Evolutionary conservation across 345 rosid species (phyloP).

Genomic region (Citrus trifoliata): DNA sequence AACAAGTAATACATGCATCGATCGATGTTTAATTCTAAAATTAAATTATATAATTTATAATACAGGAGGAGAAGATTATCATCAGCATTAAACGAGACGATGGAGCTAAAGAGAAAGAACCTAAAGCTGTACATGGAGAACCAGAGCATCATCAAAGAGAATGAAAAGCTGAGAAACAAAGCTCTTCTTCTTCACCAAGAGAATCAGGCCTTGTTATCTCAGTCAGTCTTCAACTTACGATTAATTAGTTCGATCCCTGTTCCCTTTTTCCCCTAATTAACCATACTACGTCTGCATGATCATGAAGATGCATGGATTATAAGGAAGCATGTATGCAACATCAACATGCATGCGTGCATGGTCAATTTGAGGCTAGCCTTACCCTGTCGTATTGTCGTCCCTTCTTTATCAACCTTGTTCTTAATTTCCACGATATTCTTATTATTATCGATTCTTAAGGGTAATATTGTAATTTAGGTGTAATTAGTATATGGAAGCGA

Average conservation of each 20-base stretch:
- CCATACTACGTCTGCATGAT: neutral
- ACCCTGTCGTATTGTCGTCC: neutral
- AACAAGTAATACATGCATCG: too few relatives aligned
- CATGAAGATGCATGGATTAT: neutral
- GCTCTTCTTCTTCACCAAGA: slow-evolving; percentile 70
- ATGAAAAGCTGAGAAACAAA: slow-evolving; percentile 61
- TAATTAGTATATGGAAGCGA: too few relatives aligned
- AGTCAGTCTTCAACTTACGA: neutral
- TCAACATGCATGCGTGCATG: neutral
- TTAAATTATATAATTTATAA: neutral
- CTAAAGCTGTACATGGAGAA: slow-evolving; percentile 66
- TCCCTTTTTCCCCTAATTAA: neutral
- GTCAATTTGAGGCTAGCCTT: neutral
- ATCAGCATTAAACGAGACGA: slow-evolving; percentile 18
- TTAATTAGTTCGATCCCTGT: too few relatives aligned
- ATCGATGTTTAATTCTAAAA: too few relatives aligned
- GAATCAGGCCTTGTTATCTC: slow-evolving; percentile 54
- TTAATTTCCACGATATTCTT: neutral
- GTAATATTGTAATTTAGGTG: too few relatives aligned
- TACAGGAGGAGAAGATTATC: slow-evolving; percentile 36
- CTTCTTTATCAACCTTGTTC: neutral
- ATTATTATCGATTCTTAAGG: too few relatives aligned
- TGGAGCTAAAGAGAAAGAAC: slow-evolving; percentile 60
- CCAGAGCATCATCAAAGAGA: slow-evolving; percentile 58
- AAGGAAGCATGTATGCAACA: neutral